Conservation (phyloP, 352 stramenopile genomes). For the Paralagenidium karlingii region DNA sequence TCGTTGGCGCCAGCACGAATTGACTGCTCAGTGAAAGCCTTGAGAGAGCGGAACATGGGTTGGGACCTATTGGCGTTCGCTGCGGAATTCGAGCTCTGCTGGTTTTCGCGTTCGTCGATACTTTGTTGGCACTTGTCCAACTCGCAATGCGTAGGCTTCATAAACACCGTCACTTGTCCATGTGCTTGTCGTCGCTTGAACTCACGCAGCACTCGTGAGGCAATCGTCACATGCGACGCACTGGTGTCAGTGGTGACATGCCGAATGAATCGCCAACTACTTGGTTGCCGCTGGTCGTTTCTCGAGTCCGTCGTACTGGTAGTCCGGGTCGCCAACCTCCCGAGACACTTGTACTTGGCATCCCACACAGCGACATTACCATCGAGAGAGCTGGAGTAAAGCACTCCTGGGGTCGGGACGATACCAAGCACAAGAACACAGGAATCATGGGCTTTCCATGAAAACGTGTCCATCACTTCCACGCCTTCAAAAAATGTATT, state of each 20-base stretch:
- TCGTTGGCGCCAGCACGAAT: conserved; percentile 21
- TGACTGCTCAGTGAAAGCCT: conserved; percentile 12
- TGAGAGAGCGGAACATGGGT: conserved; percentile 19
- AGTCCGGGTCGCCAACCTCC: conserved; percentile 23
- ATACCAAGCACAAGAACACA: conserved; percentile 16
- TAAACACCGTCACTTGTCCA: conserved; percentile 1
- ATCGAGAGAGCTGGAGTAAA: conserved; percentile 33
- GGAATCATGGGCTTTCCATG: conserved; percentile 26
- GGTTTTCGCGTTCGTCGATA: conserved; percentile 2
- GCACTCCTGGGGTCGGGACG: conserved; percentile 19
- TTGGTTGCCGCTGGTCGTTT: conserved; percentile 7
- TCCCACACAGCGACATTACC: conserved; percentile 41
- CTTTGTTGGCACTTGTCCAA: neutral
- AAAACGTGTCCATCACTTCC: conserved; percentile 11
- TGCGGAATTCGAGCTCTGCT: no score
- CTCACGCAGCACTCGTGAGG: conserved; percentile 22
- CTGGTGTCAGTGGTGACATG: conserved; percentile 18
- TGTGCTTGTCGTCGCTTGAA: conserved; percentile 16
- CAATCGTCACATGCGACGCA: conserved; percentile 16
- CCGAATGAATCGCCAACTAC: conserved; percentile 33
- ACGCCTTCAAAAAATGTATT: conserved; percentile 2
- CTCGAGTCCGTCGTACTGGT: neutral
- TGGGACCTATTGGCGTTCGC: no score
- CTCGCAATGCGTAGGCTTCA: neutral
- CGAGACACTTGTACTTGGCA: conserved; percentile 15